Base-by-base conservation (phyloP, 2,329 filamentous ascomycete genomes). In the Fusarium bactridioides region DNA sequence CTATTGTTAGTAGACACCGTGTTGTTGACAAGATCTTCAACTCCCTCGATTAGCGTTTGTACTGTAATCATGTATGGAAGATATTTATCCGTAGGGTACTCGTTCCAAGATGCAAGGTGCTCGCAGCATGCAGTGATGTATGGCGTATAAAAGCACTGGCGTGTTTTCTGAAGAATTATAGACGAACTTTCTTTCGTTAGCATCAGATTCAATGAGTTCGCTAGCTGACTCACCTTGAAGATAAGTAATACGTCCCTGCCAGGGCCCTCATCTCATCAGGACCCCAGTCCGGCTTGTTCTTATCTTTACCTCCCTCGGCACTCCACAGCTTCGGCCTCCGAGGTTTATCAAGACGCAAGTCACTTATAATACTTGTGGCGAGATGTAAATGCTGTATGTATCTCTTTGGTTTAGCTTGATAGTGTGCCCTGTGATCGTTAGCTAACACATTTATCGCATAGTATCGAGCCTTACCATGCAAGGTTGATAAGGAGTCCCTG, bases 401-500 rank as follows among this genome's bases (percentile, higher is more conserved):
- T 53, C 76, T 72, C 13, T 75, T 74, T 1, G 77, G 74, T 7
- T 77, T 71, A 3, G 78, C 73, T 31, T 79, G 78, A 25, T 77
- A 81, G 23, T 81, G 79, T 16, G 78, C 79, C 79, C 79, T 80
- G 29, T 5, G 21, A 11, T 2, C 9, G 8, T 74, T 11, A 75
- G 73, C 21, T 21, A n/a, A 5, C 4, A 15, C 1, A 7, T 2
- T 7, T 7, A 2, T 4, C 5, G 7, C 3, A 4, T 3, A 7
- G 16, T 1, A 4, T 1, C 0, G 7, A 53, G 48, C 3, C 70
- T 1, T 69, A 80, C 79, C 79, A 81, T 29, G 79, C 79, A 12
- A 80, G 55, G 38, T 76, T 66, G 9, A 81, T 72, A 1, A 81
- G 71, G 3, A 81, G 76, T 6, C 77, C 79, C 47, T 80, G 78